These are phyloP conservation scores for Yamadazyma dendronema DNA, from an alignment of 1,139 yeast species.

Conservation along the genomic window DNA sequence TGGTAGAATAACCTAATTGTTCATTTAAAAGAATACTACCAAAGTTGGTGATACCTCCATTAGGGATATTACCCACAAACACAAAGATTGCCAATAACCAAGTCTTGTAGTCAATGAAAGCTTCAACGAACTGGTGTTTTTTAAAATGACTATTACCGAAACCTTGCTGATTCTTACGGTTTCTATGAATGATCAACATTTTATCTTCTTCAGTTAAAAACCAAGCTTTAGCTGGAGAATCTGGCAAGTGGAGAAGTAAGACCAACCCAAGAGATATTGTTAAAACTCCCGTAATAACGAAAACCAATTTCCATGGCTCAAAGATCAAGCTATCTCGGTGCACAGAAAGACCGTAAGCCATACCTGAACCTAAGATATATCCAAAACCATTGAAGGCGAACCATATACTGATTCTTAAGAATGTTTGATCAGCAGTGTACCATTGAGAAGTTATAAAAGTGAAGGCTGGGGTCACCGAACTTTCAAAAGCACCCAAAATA, in stretches of 20 bases:
- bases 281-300: constrained; percentile 28
- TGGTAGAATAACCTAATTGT: constrained; percentile 39
- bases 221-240: constrained; percentile 31
- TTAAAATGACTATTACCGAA: constrained; percentile 57
- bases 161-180: constrained; percentile 48
- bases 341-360: constrained; percentile 22
- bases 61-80: constrained; percentile 28
- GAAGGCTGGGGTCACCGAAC: constrained; percentile 53
- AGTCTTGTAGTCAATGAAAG: constrained; percentile 1
- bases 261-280: constrained; percentile 26
- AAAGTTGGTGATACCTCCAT: constrained; percentile 39
- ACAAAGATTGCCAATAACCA: constrained; percentile 33
- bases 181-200: constrained; percentile 31
- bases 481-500: constrained; percentile 54
- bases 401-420: constrained; percentile 24
- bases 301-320: constrained; percentile 34
- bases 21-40: constrained; percentile 45
- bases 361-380: constrained; percentile 24
- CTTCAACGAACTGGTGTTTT: constrained; percentile 36
- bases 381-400: constrained; percentile 33
- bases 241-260: constrained; percentile 26
- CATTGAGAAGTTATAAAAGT: constrained; percentile 43
- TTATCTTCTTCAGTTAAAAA: constrained; percentile 49
- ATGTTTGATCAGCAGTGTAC: constrained; percentile 22
- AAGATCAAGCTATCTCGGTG: constrained; percentile 16